Base-by-base conservation (phyloP, 2,329 filamentous ascomycete genomes). In the Ilyonectria destructans region DNA sequence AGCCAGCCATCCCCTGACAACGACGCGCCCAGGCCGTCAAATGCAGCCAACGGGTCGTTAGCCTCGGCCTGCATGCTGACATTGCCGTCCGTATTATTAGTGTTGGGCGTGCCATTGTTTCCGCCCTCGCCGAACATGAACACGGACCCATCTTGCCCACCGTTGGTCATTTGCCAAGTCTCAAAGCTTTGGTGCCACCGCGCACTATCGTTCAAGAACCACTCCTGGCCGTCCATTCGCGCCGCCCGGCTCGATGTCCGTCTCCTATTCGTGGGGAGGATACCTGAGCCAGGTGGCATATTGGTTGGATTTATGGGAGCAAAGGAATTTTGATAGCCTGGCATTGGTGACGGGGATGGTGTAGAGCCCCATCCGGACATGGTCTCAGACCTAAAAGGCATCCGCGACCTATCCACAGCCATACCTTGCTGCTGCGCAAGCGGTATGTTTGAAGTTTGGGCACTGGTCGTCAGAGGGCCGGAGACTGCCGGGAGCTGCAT, bases 171-270 rank as follows among this genome's bases (percentile, higher is more conserved):
- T 37, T 83, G 84, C 88, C 88, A 90, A 3, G 82, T 78, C 62
- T 88, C 84, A 72, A 89, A 90, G 67, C 87, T 85, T 62, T 88
- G 86, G 65, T 89, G 87, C 87, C 87, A 89, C 67, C 83, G 86
- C 29, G 85, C 87, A 19, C 87, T 85, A 67, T 90, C 88, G 60
- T 84, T 88, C 21, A 90, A 77, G 71, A 89, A 87, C 86, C 87
- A 90, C 45, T 89, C 86, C 68, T 87, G 85, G 9, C 84, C 84
- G 67, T 89, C 87, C 51, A 89, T 79, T 6, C 80, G 79, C 68
- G 76, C 63, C 17, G 62, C 76, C 63, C 65, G 77, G 55, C 48
- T 74, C 43, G 71, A 68, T 6, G 48, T 21, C 23, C 72, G 15
- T 21, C 51, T 35, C 49, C 68, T 68, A 66, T 79, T 62, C 71